phyloP scores from a whole-genome alignment of 2,329 filamentous ascomycete genomes.

The Aphanoascus verrucosus region DNA sequence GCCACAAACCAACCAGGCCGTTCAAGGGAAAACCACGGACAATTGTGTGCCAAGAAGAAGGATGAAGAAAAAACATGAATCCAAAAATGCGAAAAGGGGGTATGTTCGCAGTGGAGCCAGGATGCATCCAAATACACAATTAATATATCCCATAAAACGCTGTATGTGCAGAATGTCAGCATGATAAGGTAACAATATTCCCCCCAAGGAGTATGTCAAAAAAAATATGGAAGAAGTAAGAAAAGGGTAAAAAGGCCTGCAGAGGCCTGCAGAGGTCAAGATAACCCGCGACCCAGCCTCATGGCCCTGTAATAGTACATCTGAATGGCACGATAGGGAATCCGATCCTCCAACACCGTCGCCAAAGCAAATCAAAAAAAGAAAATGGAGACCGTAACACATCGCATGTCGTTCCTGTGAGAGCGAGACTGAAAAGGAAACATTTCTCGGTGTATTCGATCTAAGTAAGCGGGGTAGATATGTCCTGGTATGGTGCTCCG shows the following conservation, averaged over 20 bases:
- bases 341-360: slow-evolving; percentile 8
- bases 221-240: not conserved
- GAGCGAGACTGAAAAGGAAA: not conserved
- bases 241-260: not conserved
- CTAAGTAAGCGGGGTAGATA: not conserved
- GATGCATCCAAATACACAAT: not conserved
- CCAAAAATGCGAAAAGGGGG: not conserved
- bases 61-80: not conserved
- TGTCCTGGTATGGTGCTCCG: not conserved
- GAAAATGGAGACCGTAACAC: slow-evolving; percentile 5
- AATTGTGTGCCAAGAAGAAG: not conserved
- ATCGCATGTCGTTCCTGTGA: slow-evolving; percentile 1
- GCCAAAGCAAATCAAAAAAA: slow-evolving; percentile 4
- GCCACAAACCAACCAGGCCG: not conserved
- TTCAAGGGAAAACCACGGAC: not conserved
- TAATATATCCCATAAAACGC: slow-evolving; percentile 5
- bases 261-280: not conserved
- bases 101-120: not conserved
- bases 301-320: slow-evolving; percentile 7
- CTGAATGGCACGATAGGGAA: not conserved
- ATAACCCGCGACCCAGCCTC: not conserved
- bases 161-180: slow-evolving; percentile 9
- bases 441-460: not conserved
- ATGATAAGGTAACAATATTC: not conserved
- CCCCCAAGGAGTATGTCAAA: not conserved